phyloP scores from a whole-genome alignment of 148 eudicot species.

The Mesembryanthemum crystallinum region DNA sequence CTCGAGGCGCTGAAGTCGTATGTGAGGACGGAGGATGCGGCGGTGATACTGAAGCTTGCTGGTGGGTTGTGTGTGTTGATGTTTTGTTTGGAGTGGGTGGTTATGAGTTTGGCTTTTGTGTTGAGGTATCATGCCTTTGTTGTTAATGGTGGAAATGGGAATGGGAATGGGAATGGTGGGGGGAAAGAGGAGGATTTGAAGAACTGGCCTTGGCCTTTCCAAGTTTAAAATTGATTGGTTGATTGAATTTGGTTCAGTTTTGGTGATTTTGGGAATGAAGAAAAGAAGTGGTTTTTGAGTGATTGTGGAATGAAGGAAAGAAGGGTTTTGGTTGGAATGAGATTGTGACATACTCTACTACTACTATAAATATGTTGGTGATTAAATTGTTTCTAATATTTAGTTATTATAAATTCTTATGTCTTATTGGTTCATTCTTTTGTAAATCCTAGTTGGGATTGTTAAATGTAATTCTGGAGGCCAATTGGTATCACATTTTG shows the following conservation, averaged over 20 bases:
- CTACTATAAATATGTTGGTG: not conserved
- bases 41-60: constrained; percentile 38
- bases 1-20: constrained; percentile 34
- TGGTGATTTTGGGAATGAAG: not conserved
- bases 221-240: not conserved
- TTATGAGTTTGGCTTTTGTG: constrained; percentile 37
- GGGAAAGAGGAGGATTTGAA: constrained; percentile 33
- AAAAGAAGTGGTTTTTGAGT: not conserved
- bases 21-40: constrained; percentile 44
- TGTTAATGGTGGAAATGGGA: constrained; percentile 17
- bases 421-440: constrained; percentile 15
- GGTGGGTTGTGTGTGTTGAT: constrained; percentile 45
- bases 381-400: not conserved
- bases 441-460: constrained; percentile 9
- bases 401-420: not conserved
- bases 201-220: constrained; percentile 37
- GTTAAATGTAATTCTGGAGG: not conserved
- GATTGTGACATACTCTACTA: not conserved
- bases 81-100: constrained; percentile 50
- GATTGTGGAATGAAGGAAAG: not conserved
- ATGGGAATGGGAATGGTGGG: not conserved
- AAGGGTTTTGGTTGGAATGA: too few relatives aligned
- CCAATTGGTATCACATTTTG: too few relatives aligned
- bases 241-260: not conserved
- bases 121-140: constrained; percentile 35